These are phyloP conservation scores for Gnomoniopsis smithogilvyi DNA, from an alignment of 2,329 filamentous ascomycete genomes.

Conservation along the genomic window DNA sequence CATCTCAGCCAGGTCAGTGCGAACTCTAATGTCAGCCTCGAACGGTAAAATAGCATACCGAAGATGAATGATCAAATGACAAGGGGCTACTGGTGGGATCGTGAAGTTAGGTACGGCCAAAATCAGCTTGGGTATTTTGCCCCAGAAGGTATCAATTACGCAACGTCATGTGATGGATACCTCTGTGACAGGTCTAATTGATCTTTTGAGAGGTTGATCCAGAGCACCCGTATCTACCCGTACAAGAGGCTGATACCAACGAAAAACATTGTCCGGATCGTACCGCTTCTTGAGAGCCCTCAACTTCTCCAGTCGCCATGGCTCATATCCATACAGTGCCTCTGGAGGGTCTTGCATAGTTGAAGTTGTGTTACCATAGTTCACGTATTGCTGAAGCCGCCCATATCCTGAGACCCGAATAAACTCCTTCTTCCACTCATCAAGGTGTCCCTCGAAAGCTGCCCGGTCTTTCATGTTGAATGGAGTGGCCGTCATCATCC, in stretches of 20 bases:
- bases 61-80: too few relatives aligned
- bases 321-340: conserved; percentile 4
- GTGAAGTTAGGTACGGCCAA: too few relatives aligned
- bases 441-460: neutral
- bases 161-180: too few relatives aligned
- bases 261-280: neutral
- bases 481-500: conserved; percentile 4
- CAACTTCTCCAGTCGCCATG: neutral
- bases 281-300: neutral
- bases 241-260: conserved; percentile 3
- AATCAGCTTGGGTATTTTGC: too few relatives aligned
- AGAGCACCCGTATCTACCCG: too few relatives aligned
- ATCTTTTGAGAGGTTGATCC: too few relatives aligned
- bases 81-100: too few relatives aligned
- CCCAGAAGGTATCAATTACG: too few relatives aligned
- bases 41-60: too few relatives aligned
- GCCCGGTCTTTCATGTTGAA: neutral
- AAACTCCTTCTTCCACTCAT: neutral
- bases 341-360: neutral
- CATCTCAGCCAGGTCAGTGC: too few relatives aligned
- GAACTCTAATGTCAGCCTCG: too few relatives aligned
- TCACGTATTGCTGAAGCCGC: conserved; percentile 3
- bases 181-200: too few relatives aligned
- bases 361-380: conserved; percentile 4
- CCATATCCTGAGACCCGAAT: neutral